Evolutionary conservation across 2,329 filamentous ascomycete genomes (phyloP), one percentile per base, ranked within the genome.

Genomic region (Coniochaeta hoffmannii): DNA sequence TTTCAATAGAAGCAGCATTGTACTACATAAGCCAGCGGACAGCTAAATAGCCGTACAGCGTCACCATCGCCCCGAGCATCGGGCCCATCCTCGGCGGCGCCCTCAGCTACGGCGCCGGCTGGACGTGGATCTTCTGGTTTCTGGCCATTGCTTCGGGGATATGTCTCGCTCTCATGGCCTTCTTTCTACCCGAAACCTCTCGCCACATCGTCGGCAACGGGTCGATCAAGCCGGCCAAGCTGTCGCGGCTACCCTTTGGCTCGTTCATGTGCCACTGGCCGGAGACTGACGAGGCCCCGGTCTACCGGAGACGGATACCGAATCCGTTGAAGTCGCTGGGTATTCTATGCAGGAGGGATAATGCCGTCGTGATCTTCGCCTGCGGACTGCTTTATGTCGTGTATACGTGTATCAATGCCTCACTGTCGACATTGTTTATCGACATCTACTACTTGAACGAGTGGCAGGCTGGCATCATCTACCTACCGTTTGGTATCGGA

Each of bases 41-140:
- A n/a, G n/a, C 15, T 17, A 28, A 44, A 28, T 3, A 44, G 15
- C 32, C 14, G 26, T 26, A 19, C n/a, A 53, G 50, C 15, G 17
- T 55, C 15, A 55, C 53, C 26, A 57, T 53, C 3, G 46, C 53
- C 1, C 57, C 53, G 7, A 59, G 57, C 32, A 19, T 59, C 1
- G 57, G 55, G 1, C 57, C 57, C 3, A 26, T 59, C 10, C n/a
- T 59, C 11, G 50, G 57, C 8, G 58, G 58, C 9, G 17, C 51
- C 7, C 52, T 56, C 11, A 14, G 10, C 35, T 49, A 14, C 12
- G 44, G 14, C 19, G 53, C 46, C 41, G 54, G 58, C 15, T 59
- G 58, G 58, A 46, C 41, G 11, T 58, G 46, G 15, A 61, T 61
- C 1, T 61, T 61, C 38, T 59, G 55, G 55, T 56, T 61, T 22